Evolutionary conservation across 2,329 filamentous ascomycete species (phyloP).

Genomic region (Thielaviopsis populi): DNA sequence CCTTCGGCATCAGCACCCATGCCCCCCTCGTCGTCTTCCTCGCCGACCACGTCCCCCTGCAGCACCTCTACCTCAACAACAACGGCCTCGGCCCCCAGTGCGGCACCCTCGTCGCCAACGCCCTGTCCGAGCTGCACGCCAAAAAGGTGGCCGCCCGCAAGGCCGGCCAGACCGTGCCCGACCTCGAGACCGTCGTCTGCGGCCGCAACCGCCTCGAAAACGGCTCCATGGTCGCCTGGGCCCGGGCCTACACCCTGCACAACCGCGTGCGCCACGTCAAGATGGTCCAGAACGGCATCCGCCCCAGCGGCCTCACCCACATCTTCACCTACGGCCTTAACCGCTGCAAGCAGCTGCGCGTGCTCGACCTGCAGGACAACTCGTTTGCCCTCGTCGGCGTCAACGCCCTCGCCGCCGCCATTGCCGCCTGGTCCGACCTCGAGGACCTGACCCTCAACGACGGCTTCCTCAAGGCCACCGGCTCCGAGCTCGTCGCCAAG

Average conservation of each 20-base stretch:
- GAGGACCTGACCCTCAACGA: slow-evolving; percentile 80
- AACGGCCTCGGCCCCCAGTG: slow-evolving; percentile 90
- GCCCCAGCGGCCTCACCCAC: slow-evolving; percentile 77
- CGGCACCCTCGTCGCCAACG: slow-evolving; percentile 76
- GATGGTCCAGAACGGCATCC: slow-evolving; percentile 98
- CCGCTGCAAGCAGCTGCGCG: slow-evolving; percentile 51
- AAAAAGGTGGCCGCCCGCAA: slow-evolving; percentile 70
- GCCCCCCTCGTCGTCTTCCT: slow-evolving; percentile 88
- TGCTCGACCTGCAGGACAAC: slow-evolving; percentile 91
- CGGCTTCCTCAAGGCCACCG: slow-evolving; percentile 66
- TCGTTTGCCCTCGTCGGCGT: slow-evolving; percentile 79
- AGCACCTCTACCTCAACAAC: slow-evolving; percentile 94
- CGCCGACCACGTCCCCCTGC: slow-evolving; percentile 71
- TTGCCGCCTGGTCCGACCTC: slow-evolving; percentile 58
- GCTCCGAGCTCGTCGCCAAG: slow-evolving; percentile 55
- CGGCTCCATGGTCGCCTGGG: slow-evolving; percentile 92
- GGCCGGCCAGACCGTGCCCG: slow-evolving; percentile 54
- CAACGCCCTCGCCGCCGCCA: slow-evolving; percentile 59
- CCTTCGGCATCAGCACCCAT: slow-evolving; percentile 90
- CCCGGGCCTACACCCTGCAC: slow-evolving; percentile 70
- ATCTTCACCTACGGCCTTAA: slow-evolving; percentile 66
- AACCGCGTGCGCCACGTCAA: slow-evolving; percentile 69
- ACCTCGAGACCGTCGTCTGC: slow-evolving; percentile 93
- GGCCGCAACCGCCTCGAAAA: slow-evolving; percentile 92
- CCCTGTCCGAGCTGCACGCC: slow-evolving; percentile 64